Conservation (phyloP, 108 stramenopile species). For the Skeletonema potamos region DNA sequence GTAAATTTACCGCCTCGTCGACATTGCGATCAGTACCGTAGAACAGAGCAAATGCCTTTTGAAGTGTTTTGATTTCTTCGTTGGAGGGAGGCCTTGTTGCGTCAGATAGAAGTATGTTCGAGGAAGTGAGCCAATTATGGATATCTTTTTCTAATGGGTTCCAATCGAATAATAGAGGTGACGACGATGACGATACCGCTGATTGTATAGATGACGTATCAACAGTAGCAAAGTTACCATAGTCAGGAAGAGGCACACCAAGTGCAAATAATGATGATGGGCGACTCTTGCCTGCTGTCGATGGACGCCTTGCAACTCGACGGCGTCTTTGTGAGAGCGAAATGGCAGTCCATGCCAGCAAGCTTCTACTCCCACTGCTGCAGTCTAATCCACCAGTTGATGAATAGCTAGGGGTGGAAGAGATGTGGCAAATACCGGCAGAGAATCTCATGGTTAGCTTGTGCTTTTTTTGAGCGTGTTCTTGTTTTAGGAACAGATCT, state of each 20-base stretch:
- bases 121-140: neutral
- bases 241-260: neutral
- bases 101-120: neutral
- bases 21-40: constrained; percentile 41
- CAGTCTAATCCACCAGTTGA: neutral
- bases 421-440: neutral
- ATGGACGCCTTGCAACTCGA: neutral
- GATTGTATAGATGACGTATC: neutral
- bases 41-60: constrained; percentile 58
- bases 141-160: neutral
- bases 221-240: neutral
- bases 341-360: neutral
- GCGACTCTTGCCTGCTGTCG: neutral
- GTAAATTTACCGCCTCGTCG: constrained; percentile 32
- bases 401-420: neutral
- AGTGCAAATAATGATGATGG: neutral
- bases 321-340: neutral
- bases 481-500: neutral
- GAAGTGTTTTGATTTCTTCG: constrained; percentile 56
- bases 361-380: neutral
- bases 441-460: neutral
- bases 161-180: neutral
- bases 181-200: neutral
- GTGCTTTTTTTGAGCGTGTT: neutral
- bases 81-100: constrained; percentile 52